phyloP scores from a whole-genome alignment of 2,329 filamentous ascomycete species.

The Lithohypha guttulata region DNA sequence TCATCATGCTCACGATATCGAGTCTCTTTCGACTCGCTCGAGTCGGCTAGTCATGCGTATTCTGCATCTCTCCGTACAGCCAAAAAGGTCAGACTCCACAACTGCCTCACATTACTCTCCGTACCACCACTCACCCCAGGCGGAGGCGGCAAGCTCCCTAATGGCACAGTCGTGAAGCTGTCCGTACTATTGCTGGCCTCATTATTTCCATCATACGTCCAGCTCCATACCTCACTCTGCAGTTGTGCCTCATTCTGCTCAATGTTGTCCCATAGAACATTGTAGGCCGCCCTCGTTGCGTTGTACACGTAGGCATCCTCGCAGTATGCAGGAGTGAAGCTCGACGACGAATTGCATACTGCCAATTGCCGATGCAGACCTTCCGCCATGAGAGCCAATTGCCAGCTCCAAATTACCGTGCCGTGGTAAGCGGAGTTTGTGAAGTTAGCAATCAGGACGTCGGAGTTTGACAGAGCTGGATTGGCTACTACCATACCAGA shows the following conservation, averaged over 20 bases:
- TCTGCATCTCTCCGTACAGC: slow-evolving; percentile 38
- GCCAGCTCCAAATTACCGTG: slow-evolving; percentile 56
- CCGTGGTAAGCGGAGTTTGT: slow-evolving; percentile 52
- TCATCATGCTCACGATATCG: no score
- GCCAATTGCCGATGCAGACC: slow-evolving; percentile 48
- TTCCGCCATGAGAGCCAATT: slow-evolving; percentile 52
- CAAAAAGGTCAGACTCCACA: slow-evolving; percentile 50
- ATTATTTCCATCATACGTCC: slow-evolving; percentile 38
- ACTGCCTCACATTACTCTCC: slow-evolving; percentile 45
- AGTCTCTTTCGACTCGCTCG: no score
- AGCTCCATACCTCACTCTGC: slow-evolving; percentile 53
- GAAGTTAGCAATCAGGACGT: slow-evolving; percentile 41
- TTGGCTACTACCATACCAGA: slow-evolving; percentile 52
- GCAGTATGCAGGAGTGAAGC: slow-evolving; percentile 41
- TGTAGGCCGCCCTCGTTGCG: slow-evolving; percentile 45
- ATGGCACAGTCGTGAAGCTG: slow-evolving; percentile 38
- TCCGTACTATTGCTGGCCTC: slow-evolving; percentile 15
- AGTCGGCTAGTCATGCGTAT: slow-evolving; percentile 2
- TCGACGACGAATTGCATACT: slow-evolving; percentile 33
- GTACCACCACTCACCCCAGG: slow-evolving; percentile 32
- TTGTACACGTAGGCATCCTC: slow-evolving; percentile 31
- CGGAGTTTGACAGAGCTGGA: slow-evolving; percentile 44
- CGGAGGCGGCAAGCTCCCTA: slow-evolving; percentile 42
- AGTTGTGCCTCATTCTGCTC: slow-evolving; percentile 44
- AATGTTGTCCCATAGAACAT: slow-evolving; percentile 50